These are phyloP conservation scores for Heterobasidion occidentale DNA, from an alignment of 1,284 basidiomycete genomes.

Conservation along the genomic window DNA sequence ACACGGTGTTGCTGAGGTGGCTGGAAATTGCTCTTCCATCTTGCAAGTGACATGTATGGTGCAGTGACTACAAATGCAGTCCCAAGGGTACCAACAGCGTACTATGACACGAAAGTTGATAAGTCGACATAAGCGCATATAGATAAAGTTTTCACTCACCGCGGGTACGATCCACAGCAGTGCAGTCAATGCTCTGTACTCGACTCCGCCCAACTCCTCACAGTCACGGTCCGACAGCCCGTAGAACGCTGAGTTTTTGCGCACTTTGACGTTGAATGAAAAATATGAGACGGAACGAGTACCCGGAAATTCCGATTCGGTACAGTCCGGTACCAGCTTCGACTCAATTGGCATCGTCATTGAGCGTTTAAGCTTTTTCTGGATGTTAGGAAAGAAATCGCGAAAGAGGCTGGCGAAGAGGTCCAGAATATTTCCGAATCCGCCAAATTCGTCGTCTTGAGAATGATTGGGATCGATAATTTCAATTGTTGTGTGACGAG, in stretches of 20 bases:
- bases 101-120: conserved; percentile 11
- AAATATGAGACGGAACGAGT: conserved; percentile 75
- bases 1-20: conserved; percentile 25
- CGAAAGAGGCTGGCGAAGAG: conserved; percentile 41
- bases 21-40: conserved; percentile 22
- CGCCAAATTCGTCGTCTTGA: conserved; percentile 52
- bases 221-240: conserved; percentile 76
- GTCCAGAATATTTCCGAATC: conserved; percentile 79
- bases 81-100: conserved; percentile 48
- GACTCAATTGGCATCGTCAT: conserved; percentile 70
- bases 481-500: not conserved
- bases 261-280: conserved; percentile 78
- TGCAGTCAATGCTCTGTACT: conserved; percentile 81
- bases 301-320: conserved; percentile 23
- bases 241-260: conserved; percentile 82
- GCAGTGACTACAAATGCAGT: conserved; percentile 51
- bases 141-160: conserved; percentile 11
- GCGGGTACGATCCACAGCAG: conserved; percentile 48
- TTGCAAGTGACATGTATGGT: conserved; percentile 35
- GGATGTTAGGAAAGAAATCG: conserved; percentile 49
- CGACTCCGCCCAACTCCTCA: conserved; percentile 90
- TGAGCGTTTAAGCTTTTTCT: conserved; percentile 47
- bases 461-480: not conserved
- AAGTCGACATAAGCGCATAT: not conserved
- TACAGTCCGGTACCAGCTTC: conserved; percentile 44